Percentiles rank a stretch among this genome's conserved stretches.
phyloP scores from a whole-genome alignment of 805 yeast species.

The Saitoella complicata region DNA sequence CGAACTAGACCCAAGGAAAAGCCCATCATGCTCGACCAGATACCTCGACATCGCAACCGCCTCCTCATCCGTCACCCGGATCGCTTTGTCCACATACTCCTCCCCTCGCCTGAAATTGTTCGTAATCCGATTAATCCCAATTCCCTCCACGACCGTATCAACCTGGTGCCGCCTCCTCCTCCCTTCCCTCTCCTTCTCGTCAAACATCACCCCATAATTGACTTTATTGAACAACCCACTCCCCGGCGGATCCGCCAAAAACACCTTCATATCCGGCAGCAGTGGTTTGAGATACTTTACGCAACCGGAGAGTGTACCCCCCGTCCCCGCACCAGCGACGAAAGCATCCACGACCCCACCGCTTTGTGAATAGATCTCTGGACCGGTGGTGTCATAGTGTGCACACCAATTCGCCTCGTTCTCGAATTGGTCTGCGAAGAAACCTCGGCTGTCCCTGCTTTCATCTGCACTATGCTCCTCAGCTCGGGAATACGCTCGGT shows the following conservation, averaged over 20 bases:
- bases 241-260: constrained; percentile 92
- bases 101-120: constrained; percentile 65
- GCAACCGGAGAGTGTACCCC: constrained; percentile 93
- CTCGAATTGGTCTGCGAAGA: constrained; percentile 93
- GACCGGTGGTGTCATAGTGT: constrained; percentile 76
- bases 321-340: constrained; percentile 92
- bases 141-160: constrained; percentile 86
- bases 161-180: constrained; percentile 90
- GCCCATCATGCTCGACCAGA: constrained; percentile 67
- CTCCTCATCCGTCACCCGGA: constrained; percentile 62
- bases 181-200: constrained; percentile 76
- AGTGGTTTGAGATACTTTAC: constrained; percentile 51
- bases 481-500: constrained; percentile 62
- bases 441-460: constrained; percentile 33
- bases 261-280: constrained; percentile 29
- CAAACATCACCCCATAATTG: constrained; percentile 88
- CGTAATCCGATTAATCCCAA: constrained; percentile 79
- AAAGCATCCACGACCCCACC: constrained; percentile 52
- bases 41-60: constrained; percentile 80
- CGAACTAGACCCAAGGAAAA: constrained; percentile 85
- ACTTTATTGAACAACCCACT: constrained; percentile 77
- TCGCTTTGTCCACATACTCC: constrained; percentile 53
- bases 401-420: constrained; percentile 78
- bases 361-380: constrained; percentile 75
- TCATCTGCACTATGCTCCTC: constrained; percentile 23